Percentiles rank a stretch among this genome's conserved stretches.
Evolutionary conservation across 2,329 filamentous ascomycete species (phyloP).

Genomic region (Pestalotiopsis sp.): DNA sequence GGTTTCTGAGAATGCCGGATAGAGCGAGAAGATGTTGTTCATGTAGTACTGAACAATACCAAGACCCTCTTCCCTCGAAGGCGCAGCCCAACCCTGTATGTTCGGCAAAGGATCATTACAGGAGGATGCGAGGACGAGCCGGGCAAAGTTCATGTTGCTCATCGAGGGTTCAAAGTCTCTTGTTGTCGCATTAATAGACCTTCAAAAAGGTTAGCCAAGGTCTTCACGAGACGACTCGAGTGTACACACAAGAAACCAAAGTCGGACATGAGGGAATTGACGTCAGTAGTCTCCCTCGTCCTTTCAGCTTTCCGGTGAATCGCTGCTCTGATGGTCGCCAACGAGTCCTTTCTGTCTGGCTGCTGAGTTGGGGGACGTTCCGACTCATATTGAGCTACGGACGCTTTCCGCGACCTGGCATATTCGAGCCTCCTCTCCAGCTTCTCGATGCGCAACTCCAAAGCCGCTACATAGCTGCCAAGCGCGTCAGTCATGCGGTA

Average conservation of each 20-base stretch:
- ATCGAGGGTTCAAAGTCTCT: constrained; percentile 90
- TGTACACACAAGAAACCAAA: constrained; percentile 81
- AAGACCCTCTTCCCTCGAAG: constrained; percentile 69
- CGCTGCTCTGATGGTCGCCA: constrained; percentile 62
- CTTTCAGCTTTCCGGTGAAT: constrained; percentile 68
- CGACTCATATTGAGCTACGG: constrained; percentile 66
- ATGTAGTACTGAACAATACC: constrained; percentile 82
- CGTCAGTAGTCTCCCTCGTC: constrained; percentile 76
- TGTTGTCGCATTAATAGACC: constrained; percentile 91
- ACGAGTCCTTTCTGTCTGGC: constrained; percentile 64
- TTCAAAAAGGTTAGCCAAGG: constrained; percentile 36
- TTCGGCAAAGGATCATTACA: constrained; percentile 73
- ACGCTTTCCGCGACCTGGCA: constrained; percentile 71
- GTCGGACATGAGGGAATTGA: constrained; percentile 89
- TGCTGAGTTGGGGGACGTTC: constrained; percentile 45
- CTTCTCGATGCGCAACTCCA: constrained; percentile 90
- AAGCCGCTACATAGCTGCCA: constrained; percentile 81
- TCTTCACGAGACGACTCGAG: background rate
- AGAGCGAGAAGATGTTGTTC: constrained; percentile 75
- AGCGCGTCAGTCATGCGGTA: background rate
- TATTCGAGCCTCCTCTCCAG: constrained; percentile 77
- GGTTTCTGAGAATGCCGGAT: constrained; percentile 83
- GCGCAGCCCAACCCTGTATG: constrained; percentile 63
- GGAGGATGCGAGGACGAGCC: constrained; percentile 82
- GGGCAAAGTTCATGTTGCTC: constrained; percentile 89